Base-by-base conservation (phyloP, 2,329 filamentous ascomycete genomes). In the Epichloe gansuensis region DNA sequence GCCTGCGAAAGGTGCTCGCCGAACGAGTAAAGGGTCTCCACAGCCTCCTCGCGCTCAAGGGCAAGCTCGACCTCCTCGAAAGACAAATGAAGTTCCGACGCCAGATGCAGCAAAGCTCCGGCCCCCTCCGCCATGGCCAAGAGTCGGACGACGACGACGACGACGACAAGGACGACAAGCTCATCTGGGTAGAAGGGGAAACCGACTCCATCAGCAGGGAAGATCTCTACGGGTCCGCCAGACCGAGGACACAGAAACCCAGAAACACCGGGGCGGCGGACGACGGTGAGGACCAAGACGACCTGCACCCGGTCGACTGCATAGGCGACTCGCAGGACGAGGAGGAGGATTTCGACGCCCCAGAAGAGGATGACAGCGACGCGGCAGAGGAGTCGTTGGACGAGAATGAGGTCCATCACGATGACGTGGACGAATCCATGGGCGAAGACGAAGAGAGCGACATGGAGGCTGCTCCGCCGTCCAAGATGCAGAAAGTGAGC, bases 11-110 rank as follows among this genome's bases (percentile, higher is more conserved):
- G 63, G 91, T 97, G 17, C 79, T 97, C 54, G 85, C 89, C 56
- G 88, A 95, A 70, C 82, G 93, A 42, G 85, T 89, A 36, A 84
- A 83, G 57, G 89, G 88, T 15, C 75, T 97, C 25, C 82, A 86
- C 55, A 88, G 86, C 57, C 74, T 98, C 45, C 74, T 98, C 38
- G 80, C 90, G 21, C 77, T 98, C 54, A 96, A 96, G 73, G 93
- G 93, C 25, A 95, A 96, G 69, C 76, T 98, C 35, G 91, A 97
- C 64, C 88, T 98, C 80, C 76, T 97, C 47, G 86, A 93, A 61
- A 84, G 88, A 6, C 93, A 98, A 70, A 84, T 97, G 67, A 81
- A 87, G 60, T 72, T 95, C 60, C 77, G 93, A 48, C 81, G 81
- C 52, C 80, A 77, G 55, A 81, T 89, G 68, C 81, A 85, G 61